These are phyloP conservation scores for Suillus spraguei DNA, from an alignment of 768 basidiomycete species.

Conservation along the genomic window DNA sequence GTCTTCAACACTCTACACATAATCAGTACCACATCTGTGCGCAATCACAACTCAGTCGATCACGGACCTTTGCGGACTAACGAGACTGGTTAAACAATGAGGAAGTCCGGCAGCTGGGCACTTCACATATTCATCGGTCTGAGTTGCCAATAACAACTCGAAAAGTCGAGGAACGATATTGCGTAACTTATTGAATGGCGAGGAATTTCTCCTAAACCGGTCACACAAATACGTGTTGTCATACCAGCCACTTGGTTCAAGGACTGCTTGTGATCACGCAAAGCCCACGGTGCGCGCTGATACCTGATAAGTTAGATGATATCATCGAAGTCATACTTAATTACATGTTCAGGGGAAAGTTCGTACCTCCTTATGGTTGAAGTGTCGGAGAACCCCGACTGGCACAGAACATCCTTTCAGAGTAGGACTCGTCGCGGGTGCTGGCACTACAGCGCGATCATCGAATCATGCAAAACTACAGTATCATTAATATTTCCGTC, in stretches of 20 bases:
- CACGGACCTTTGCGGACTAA: constrained; percentile 1
- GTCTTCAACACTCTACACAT: background rate
- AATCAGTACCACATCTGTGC: background rate
- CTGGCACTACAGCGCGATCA: background rate
- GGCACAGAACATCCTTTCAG: background rate
- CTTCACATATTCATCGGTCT: background rate
- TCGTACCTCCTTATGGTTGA: background rate
- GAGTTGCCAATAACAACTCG: background rate
- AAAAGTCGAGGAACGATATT: background rate
- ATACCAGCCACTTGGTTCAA: background rate
- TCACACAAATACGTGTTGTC: background rate
- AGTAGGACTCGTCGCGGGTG: background rate
- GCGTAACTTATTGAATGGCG: background rate
- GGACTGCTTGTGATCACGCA: constrained; percentile 1
- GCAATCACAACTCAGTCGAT: background rate
- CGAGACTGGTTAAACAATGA: background rate
- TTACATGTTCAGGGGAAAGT: background rate
- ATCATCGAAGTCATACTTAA: background rate
- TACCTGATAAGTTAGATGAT: background rate
- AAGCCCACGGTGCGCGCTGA: background rate
- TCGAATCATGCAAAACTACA: background rate
- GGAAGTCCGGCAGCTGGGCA: background rate
- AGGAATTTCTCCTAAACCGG: background rate
- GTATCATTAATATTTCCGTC: constrained; percentile 9
- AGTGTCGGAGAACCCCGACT: background rate